Base-by-base conservation (phyloP, 116 monocot species). In the Iris pallida region DNA sequence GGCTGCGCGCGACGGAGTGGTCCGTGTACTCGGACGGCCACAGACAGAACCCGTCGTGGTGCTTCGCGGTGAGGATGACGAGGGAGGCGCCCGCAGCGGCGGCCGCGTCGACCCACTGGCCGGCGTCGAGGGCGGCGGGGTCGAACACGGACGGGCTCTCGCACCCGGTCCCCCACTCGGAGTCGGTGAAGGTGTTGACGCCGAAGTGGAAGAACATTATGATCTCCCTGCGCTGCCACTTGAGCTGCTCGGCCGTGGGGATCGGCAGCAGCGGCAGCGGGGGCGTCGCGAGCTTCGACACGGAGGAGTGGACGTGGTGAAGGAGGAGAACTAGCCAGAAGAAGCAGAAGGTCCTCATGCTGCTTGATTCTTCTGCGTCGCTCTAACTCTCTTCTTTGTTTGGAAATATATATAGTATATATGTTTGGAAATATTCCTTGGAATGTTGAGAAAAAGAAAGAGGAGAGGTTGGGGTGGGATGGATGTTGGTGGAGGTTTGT, bases 131-230 rank as follows among this genome's bases (percentile, higher is more conserved):
- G 4, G 55, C 68, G 4, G 79, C 10, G 5, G 95, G 95, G 57
- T 78, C 12, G 84, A 95, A 95, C 15, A 81, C 3, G 4, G 71
- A 15, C 6, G 91, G 86, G 59, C 63, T 75, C 71, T 88, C 95
- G 16, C 65, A 41, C 7, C 95, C 95, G 0, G 91, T 84, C 42
- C 95, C 95, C 95, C 91, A 95, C 61, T 95, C 95, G 7, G 82
- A 76, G 68, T 88, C 68, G 0, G 95, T 95, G 91, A 95, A 95
- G 17, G 95, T 95, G 88, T 95, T 95, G 78, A 91, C 63, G 47
- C 95, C 91, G 68, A 95, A 95, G 77, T 95, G 95, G 86, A 88
- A 91, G 84, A 95, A 95, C 84, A 91, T 82, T 20, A 91, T 86
- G 41, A 95, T 18, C 77, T 95, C 95, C 40, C 91, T 68, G 8